Evolutionary conservation across 2,329 filamentous ascomycete species (phyloP).

Genomic region (Cercospora canescens): DNA sequence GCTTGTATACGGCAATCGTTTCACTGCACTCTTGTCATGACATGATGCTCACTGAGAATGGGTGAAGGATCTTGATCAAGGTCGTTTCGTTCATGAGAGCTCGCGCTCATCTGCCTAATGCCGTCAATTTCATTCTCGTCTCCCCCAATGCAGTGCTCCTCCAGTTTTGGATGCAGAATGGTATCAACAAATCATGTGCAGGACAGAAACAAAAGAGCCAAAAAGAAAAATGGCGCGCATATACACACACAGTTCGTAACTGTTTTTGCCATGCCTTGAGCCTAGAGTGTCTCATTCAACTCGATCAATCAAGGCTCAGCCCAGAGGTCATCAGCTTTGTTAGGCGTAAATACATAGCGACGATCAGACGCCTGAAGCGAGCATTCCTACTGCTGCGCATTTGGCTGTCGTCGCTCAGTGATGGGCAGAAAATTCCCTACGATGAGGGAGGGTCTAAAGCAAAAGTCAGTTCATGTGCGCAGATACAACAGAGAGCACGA

Average conservation of each 20-base stretch:
- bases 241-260: background rate
- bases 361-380: background rate
- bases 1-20: background rate
- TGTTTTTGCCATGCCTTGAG: background rate
- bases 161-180: background rate
- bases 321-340: background rate
- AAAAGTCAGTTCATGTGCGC: constrained; percentile 1
- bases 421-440: constrained; percentile 96
- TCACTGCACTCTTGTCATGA: background rate
- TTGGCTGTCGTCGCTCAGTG: constrained; percentile 34
- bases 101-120: background rate
- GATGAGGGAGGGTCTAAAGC: constrained; percentile 79
- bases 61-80: background rate
- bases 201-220: background rate
- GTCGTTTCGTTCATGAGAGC: background rate
- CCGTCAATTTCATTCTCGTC: background rate
- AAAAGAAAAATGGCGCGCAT: too few relatives aligned
- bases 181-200: background rate
- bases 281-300: background rate
- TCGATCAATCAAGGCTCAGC: background rate
- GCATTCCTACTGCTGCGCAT: constrained; percentile 17
- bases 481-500: constrained; percentile 14
- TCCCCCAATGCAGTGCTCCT: background rate
- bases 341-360: background rate
- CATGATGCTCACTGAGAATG: background rate